Evolutionary conservation across 2,329 filamentous ascomycete species (phyloP).

Genomic region (Chalara sp.): DNA sequence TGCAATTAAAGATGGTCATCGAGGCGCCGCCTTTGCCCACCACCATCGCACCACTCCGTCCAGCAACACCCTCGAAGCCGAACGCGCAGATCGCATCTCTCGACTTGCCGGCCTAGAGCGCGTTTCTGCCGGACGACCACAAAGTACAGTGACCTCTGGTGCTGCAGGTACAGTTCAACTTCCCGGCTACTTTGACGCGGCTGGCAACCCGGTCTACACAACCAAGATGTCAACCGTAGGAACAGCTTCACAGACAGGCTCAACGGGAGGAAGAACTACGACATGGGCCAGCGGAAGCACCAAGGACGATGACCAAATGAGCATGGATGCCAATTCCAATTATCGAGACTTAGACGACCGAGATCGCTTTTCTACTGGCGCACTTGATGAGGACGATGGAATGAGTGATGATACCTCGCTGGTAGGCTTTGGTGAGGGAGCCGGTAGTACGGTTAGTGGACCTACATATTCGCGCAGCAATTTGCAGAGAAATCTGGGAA

Average conservation of each 20-base stretch:
- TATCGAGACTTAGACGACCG: slow-evolving; percentile 44
- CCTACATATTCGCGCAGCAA: slow-evolving; percentile 57
- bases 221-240: slow-evolving; percentile 88
- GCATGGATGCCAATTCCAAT: slow-evolving; percentile 48
- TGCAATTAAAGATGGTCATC: slow-evolving; percentile 93
- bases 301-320: slow-evolving; percentile 40
- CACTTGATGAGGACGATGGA: slow-evolving; percentile 36
- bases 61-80: slow-evolving; percentile 75
- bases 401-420: slow-evolving; percentile 85
- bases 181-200: slow-evolving; percentile 75
- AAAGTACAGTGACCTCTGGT: slow-evolving; percentile 28
- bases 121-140: slow-evolving; percentile 64
- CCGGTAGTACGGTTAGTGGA: slow-evolving; percentile 76
- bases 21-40: slow-evolving; percentile 65
- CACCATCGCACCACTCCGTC: slow-evolving; percentile 50
- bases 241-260: slow-evolving; percentile 80
- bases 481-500: slow-evolving; percentile 25
- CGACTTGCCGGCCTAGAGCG: slow-evolving; percentile 88
- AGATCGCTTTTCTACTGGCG: slow-evolving; percentile 26
- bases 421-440: slow-evolving; percentile 89
- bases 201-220: slow-evolving; percentile 55
- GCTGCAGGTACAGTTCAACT: slow-evolving; percentile 31
- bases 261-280: slow-evolving; percentile 55
- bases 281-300: slow-evolving; percentile 60
- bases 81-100: slow-evolving; percentile 91